Evolutionary conservation across 768 basidiomycete genomes (phyloP), one percentile per base, ranked within the genome.

Genomic region (Flagelloscypha sp.): DNA sequence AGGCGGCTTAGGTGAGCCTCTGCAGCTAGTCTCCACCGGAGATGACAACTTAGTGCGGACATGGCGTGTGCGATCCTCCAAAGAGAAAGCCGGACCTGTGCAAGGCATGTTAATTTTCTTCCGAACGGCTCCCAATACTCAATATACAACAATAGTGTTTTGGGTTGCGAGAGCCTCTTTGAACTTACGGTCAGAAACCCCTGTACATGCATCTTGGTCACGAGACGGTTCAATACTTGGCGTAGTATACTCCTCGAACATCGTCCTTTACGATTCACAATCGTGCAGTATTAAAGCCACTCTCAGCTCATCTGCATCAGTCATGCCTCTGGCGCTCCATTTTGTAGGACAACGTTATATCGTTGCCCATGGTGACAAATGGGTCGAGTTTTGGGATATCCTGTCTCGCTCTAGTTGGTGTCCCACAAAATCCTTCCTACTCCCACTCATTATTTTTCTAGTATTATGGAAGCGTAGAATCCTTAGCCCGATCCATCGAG

Each of bases 151-250:
- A 21, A 11, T 18, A 18, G 17, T 4, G 25, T 82, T 76, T 31
- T 98, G 92, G 93, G 68, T 78, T n/a, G 66, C 74, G 29, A 78
- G 83, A 33, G 82, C 88, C 2, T 73, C 77, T 2, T 70, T 86
- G 46, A 62, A 56, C 27, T 84, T 84, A 51, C 84, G 80, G 28
- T 63, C 67, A n/a, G 72, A 78, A 49, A 59, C 65, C 33, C 85
- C 90, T 21, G 66, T 65, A 35, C 67, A 77, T 43, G 63, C 72
- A 0, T 69, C 77, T 1, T 95, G 90, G 79, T 87, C 93, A 5
- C 70, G 67, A 4, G 95, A 99, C 54, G 82, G 76, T 7, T 92
- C 92, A 5, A 65, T 99, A 21, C 62, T 98, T 30, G 84, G 82
- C 9, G 69, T 93, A 15, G 66, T 79, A 9, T 69, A 84, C 35